phyloP scores from a whole-genome alignment of 129 eudicot species.

The Artemisia annua region DNA sequence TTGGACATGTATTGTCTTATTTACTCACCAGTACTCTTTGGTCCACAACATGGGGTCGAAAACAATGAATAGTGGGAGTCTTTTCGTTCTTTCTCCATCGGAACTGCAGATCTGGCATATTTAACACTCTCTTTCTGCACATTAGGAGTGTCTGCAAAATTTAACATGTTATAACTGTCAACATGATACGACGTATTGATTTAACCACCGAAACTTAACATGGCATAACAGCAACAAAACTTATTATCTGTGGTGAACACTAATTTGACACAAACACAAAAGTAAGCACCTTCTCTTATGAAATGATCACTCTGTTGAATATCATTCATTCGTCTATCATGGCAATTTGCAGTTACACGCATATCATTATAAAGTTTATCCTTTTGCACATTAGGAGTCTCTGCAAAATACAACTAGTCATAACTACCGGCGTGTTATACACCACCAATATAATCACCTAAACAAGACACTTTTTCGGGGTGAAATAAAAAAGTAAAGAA shows the following conservation, averaged over 20 bases:
- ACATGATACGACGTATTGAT: background rate
- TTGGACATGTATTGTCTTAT: conserved; percentile 2
- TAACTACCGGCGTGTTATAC: conserved; percentile 1
- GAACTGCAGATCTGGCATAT: conserved; percentile 32
- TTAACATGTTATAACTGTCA: conserved; percentile 7
- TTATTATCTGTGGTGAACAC: background rate
- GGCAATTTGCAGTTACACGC: conserved; percentile 22
- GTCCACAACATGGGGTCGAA: conserved; percentile 34
- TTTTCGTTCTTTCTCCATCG: conserved; percentile 26
- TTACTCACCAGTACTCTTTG: conserved; percentile 37
- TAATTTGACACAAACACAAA: background rate
- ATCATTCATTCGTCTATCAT: conserved; percentile 27
- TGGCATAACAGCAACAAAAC: background rate
- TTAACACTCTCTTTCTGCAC: conserved; percentile 23
- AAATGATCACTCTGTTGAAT: conserved; percentile 20
- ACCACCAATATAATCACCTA: background rate
- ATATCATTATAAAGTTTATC: conserved; percentile 2
- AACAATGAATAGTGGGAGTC: conserved; percentile 29
- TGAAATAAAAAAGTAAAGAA: conserved; percentile 8
- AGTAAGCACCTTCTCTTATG: conserved; percentile 29
- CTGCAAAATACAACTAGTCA: conserved; percentile 35
- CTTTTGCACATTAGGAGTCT: conserved; percentile 17
- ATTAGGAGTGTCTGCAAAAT: conserved; percentile 38
- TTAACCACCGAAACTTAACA: background rate
- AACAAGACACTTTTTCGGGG: background rate